Percentiles rank a stretch among this genome's conserved stretches.
Conservation (phyloP, 371 early-diverging fungal species). For the Circinella minor region DNA sequence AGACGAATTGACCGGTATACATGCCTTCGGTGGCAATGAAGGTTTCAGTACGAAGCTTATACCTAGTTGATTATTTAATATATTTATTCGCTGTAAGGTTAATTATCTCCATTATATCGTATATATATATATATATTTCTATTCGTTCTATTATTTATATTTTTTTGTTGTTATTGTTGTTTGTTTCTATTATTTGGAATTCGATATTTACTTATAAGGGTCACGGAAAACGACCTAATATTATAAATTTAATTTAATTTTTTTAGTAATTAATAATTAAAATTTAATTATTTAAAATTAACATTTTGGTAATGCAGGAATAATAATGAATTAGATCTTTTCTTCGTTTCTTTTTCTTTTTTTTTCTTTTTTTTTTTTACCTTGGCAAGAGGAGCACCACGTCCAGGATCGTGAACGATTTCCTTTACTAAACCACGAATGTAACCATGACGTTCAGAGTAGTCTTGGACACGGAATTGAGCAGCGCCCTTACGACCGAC, state of each 20-base stretch:
- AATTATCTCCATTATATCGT: too few species aligned
- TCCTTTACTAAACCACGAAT: conserved; percentile 97
- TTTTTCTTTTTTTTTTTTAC: conserved; percentile 44
- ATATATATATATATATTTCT: too few species aligned
- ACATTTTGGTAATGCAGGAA: too few species aligned
- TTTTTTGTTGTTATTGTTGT: neutral
- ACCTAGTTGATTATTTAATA: conserved; percentile 52
- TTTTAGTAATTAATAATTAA: too few species aligned
- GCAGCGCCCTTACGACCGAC: conserved; percentile 97
- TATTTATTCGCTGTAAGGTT: neutral
- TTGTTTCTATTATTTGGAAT: neutral
- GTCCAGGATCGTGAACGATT: conserved; percentile 99
- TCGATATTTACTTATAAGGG: conserved; percentile 39
- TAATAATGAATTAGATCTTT: too few species aligned
- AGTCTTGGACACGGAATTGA: conserved; percentile 93
- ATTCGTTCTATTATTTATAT: neutral
- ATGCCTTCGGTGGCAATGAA: conserved; percentile 99
- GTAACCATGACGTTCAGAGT: conserved; percentile 97
- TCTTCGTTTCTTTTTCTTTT: too few species aligned
- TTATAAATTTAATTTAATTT: too few species aligned
- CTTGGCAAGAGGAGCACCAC: conserved; percentile 99
- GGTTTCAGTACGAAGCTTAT: conserved; percentile 89
- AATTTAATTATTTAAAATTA: too few species aligned
- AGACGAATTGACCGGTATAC: conserved; percentile 99
- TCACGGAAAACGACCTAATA: conserved; percentile 57